These are phyloP conservation scores for Auxenochlorella pyrenoidosa DNA, from an alignment of 139 green algal genomes.

Conservation along the genomic window DNA sequence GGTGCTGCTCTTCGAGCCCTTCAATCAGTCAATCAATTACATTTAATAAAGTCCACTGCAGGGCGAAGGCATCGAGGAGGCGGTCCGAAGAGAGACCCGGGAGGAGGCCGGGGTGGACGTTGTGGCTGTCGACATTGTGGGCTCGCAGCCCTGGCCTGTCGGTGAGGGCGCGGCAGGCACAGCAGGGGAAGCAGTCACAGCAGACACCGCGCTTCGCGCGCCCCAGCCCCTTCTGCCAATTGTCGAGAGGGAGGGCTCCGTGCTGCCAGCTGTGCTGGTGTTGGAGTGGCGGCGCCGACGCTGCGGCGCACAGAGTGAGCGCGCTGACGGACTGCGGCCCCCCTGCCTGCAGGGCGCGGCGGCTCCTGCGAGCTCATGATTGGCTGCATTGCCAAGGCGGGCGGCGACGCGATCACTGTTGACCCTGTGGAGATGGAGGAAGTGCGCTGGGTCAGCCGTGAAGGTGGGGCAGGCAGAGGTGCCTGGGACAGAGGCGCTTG, in stretches of 20 bases:
- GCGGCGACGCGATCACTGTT: constrained; percentile 61
- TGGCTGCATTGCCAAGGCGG: constrained; percentile 81
- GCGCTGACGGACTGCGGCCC: too few relatives aligned
- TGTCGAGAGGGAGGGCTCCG: too few relatives aligned
- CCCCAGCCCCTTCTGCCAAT: too few relatives aligned
- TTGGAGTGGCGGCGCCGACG: too few relatives aligned
- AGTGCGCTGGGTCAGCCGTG: constrained; percentile 61
- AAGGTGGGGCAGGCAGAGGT: background rate
- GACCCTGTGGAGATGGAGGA: constrained; percentile 85
- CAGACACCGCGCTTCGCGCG: too few relatives aligned
- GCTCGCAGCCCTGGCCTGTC: constrained; percentile 82
- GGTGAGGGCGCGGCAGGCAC: constrained; percentile 25
- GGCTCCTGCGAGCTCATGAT: constrained; percentile 91
- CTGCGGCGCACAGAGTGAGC: too few relatives aligned
- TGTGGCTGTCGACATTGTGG: constrained; percentile 49
- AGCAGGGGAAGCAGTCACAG: too few relatives aligned
- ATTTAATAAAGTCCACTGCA: too few relatives aligned
- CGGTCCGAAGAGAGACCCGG: constrained; percentile 72
- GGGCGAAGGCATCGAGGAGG: constrained; percentile 85
- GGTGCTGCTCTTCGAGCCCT: too few relatives aligned
- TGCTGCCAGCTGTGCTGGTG: too few relatives aligned
- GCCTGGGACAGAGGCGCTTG: too few relatives aligned
- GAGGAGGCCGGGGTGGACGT: constrained; percentile 73
- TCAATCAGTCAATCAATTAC: too few relatives aligned
- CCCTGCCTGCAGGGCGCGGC: constrained; percentile 54